These are phyloP conservation scores for Ogataea paradorogensis DNA, from an alignment of 805 yeast genomes.

Conservation along the genomic window DNA sequence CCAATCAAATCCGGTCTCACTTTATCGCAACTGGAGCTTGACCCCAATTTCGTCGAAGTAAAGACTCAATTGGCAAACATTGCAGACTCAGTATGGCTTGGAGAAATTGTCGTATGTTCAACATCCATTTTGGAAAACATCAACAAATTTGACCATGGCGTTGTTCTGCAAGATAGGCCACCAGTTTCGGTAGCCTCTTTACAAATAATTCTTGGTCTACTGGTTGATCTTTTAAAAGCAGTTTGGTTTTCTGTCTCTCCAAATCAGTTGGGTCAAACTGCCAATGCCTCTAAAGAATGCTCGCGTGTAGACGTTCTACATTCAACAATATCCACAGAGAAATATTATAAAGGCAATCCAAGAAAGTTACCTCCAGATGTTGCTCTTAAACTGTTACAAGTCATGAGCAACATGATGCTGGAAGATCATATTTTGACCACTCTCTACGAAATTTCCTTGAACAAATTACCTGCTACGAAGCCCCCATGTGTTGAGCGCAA, in stretches of 20 bases:
- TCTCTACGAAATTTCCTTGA: slow-evolving; percentile 16
- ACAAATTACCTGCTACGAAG: slow-evolving; percentile 11
- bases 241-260: slow-evolving; percentile 19
- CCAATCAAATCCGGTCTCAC: slow-evolving; percentile 38
- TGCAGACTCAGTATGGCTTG: slow-evolving; percentile 27
- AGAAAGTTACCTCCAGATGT: slow-evolving; percentile 11
- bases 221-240: slow-evolving; percentile 33
- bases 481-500: slow-evolving; percentile 1
- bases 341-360: slow-evolving; percentile 16
- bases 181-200: slow-evolving; percentile 33
- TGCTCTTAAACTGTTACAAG: slow-evolving; percentile 11
- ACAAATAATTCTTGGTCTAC: slow-evolving; percentile 36
- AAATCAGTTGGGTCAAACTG: not conserved
- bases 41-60: slow-evolving; percentile 34
- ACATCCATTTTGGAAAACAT: slow-evolving; percentile 27
- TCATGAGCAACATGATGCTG: slow-evolving; percentile 19
- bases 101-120: slow-evolving; percentile 31
- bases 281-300: slow-evolving; percentile 7
- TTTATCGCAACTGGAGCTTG: slow-evolving; percentile 36
- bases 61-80: slow-evolving; percentile 34
- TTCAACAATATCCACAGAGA: slow-evolving; percentile 9
- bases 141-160: slow-evolving; percentile 22
- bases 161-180: slow-evolving; percentile 28
- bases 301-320: slow-evolving; percentile 13
- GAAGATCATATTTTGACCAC: slow-evolving; percentile 26